Evolutionary conservation across 306 rosid genomes (phyloP), one percentile per base, ranked within the genome.

Genomic region (Dryas drummondii): DNA sequence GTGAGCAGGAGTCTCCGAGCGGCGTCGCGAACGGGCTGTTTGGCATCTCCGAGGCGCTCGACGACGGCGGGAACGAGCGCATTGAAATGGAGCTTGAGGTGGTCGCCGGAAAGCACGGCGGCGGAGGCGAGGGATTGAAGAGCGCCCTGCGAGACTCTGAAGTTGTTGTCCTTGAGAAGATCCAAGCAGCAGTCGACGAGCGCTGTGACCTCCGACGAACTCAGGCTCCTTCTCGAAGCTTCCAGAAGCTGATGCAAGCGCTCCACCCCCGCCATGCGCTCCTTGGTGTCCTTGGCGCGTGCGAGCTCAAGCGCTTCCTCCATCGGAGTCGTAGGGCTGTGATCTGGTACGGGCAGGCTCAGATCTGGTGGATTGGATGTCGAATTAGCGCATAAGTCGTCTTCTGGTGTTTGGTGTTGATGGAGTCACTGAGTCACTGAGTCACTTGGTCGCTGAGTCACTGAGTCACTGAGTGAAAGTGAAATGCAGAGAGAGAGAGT

Each of bases 211-310:
- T 96, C 99, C 9, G 96, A 74, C 17, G 96, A 84, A 54, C 83
- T 80, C 70, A 96, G 89, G 74, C 89, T 86, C 91, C 87, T 96
- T 67, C 94, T 84, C 0, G 98, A 92, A 82, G 96, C 88, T 85
- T 96, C 99, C 4, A 96, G 89, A 66, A 92, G 87, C 74, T 92
- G 91, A 70, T 91, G 91, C 65, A 96, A 96, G 6, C 94, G 94
- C 84, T 96, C 99, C 40, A 96, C 99, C 2, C 99, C 99, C 1
- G 99, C 98, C 99, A 96, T 92, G 66, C 99, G 88, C 87, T 90
- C 94, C 86, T 96, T 96, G 5, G 98, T 91, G 78, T 96, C 99
- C 84, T 96, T 96, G 66, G 99, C 97, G 44, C 99, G 93, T 41
- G 96, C 91, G 40, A 96, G 94, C 72, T 96, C 99, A 78, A 96